Base-by-base conservation (phyloP, 345 rosid genomes). In the Sonneratia caseolaris region DNA sequence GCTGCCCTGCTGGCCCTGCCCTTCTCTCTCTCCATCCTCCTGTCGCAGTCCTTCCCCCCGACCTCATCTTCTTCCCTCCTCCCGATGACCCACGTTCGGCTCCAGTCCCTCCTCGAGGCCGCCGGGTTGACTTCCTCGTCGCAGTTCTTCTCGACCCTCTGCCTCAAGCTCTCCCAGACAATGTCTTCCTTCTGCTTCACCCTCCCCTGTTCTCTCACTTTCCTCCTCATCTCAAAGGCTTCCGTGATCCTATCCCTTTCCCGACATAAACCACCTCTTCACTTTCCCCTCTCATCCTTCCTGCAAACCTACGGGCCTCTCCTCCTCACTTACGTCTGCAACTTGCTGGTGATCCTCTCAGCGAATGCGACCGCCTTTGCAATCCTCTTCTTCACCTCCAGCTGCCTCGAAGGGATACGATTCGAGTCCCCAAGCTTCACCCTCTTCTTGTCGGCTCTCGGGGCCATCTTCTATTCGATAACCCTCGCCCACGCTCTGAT, bases 301-400 rank as follows among this genome's bases (percentile, higher is more conserved):
- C 69, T 87, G 68, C 80, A 83, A 45, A 75, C 81, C 72, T 84
- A 76, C 76, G 51, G 73, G 10, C 88, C 87, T 15, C 85, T 95
- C 62, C 76, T 92, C 27, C 27, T 57, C 47, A 89, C 96, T 42
- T 80, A 73, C 57, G 1, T 86, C 40, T 86, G 86, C 71, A 92
- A 86, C 78, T 79, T 78, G 0, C 75, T 90, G 72, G 72, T 90
- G 51, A 81, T 92, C 76, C 21, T 91, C 76, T 87, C 91, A 0
- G 97, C 96, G 22, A 95, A 89, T 71, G 87, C 97, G 5, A 87
- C 92, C 5, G 92, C 87, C 47, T 88, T 95, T 47, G 81, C 82
- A 40, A 38, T 92, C 76, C 72, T 90, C 4, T 81, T 89, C 83
- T 53, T 95, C 21, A 75, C 82, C 16, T 86, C 77, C 69, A 84